These are phyloP conservation scores for Iris pallida DNA, from an alignment of 116 monocot species.

Conservation along the genomic window DNA sequence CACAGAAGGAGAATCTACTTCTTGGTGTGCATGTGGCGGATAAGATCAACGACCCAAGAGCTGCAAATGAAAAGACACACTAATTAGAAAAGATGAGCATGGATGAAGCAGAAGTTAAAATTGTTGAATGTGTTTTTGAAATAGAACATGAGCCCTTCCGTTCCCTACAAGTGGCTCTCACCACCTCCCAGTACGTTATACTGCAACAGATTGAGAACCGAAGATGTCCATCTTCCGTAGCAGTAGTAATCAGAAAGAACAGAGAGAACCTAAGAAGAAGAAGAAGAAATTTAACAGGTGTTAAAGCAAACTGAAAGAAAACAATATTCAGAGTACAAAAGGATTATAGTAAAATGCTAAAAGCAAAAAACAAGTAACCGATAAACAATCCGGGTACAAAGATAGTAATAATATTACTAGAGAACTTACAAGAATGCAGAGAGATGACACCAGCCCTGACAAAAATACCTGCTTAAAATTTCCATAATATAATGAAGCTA, in stretches of 20 bases:
- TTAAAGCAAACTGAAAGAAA: neutral
- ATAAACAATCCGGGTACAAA: neutral
- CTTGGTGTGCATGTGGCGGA: too few relatives aligned
- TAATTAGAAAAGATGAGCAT: slow-evolving; percentile 79
- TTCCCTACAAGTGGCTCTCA: slow-evolving; percentile 95
- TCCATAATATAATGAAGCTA: slow-evolving; percentile 65
- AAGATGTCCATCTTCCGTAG: slow-evolving; percentile 89
- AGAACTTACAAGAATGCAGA: slow-evolving; percentile 59
- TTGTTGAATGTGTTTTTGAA: slow-evolving; percentile 94
- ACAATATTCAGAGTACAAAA: neutral
- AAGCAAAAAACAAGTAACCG: neutral
- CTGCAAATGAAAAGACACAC: too few relatives aligned
- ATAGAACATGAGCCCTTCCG: slow-evolving; percentile 72
- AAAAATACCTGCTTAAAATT: slow-evolving; percentile 55
- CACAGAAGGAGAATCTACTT: too few relatives aligned
- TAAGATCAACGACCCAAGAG: too few relatives aligned
- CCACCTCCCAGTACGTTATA: slow-evolving; percentile 94
- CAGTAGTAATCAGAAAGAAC: slow-evolving; percentile 57
- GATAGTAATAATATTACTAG: neutral
- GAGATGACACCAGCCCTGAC: slow-evolving; percentile 59
- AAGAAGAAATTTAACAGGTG: neutral
- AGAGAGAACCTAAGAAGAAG: slow-evolving; percentile 56
- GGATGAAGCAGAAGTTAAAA: slow-evolving; percentile 80
- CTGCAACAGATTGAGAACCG: slow-evolving; percentile 75
- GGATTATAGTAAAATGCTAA: neutral